Evolutionary conservation across 805 yeast species (phyloP).

Genomic region (Ogataea henricii): DNA sequence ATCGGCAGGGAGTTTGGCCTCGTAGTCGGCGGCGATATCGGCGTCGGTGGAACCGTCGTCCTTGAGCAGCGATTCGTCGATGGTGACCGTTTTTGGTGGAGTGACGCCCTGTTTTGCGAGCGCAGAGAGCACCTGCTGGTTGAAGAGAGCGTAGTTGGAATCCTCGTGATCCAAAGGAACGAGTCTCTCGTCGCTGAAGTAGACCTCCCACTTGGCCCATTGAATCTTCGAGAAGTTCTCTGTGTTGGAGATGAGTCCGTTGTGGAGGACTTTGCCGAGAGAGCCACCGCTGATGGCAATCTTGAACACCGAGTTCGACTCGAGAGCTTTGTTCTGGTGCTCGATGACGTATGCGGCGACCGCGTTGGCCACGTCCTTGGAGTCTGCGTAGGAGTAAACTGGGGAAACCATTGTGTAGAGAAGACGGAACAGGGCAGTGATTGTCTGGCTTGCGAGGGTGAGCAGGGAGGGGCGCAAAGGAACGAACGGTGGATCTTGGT

Average conservation of each 20-base stretch:
- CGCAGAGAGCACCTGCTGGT: slow-evolving; percentile 57
- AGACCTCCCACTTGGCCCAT: slow-evolving; percentile 80
- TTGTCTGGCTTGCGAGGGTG: too few species aligned
- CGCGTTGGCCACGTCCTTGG: slow-evolving; percentile 61
- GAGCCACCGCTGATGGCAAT: slow-evolving; percentile 93
- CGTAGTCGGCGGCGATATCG: slow-evolving; percentile 66
- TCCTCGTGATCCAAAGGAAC: slow-evolving; percentile 82
- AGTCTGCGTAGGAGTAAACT: slow-evolving; percentile 53
- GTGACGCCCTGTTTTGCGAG: slow-evolving; percentile 43
- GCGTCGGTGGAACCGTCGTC: slow-evolving; percentile 53
- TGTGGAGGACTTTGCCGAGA: slow-evolving; percentile 68
- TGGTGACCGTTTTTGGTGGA: slow-evolving; percentile 63
- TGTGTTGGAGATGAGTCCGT: slow-evolving; percentile 64
- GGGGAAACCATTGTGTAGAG: slow-evolving; percentile 23
- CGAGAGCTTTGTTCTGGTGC: slow-evolving; percentile 62
- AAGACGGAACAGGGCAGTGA: not conserved
- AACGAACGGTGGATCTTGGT: not conserved
- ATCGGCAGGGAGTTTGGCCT: slow-evolving; percentile 51
- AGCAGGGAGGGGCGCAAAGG: too few species aligned
- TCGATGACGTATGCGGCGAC: slow-evolving; percentile 65
- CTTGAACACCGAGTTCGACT: slow-evolving; percentile 49
- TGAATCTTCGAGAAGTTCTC: slow-evolving; percentile 46
- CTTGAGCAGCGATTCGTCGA: slow-evolving; percentile 61
- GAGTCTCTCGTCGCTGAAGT: slow-evolving; percentile 87
- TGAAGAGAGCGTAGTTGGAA: slow-evolving; percentile 82